Base-by-base conservation (phyloP, 2,329 filamentous ascomycete species). In the Exophiala dermatitidis region DNA sequence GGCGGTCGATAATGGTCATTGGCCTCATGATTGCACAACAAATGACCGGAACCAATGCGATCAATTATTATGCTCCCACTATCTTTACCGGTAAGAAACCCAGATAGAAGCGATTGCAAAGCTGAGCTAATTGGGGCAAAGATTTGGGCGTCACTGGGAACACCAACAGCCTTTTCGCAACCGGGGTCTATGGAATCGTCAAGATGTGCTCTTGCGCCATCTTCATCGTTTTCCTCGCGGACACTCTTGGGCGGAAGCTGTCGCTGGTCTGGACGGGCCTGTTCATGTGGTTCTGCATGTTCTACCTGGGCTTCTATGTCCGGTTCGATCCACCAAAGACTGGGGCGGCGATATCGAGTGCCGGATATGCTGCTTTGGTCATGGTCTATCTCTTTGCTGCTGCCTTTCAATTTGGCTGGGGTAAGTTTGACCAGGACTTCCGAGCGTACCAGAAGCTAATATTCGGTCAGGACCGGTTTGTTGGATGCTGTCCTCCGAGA, bases 401-500 rank as follows among this genome's bases (percentile, higher is more conserved):
- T 2, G 80, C 83, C 67, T 88, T 86, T 73, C 81, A 85, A 60
- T 81, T 83, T 54, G 80, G 80, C 7, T 87, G 84, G 84, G 84
- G 84, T 0, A 82, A 83, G 0, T 81, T 81, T 32, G 1, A 19
- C 1, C 19, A 19, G 2, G 2, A 19, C 19, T 19, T 19, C 19
- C 19, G 19, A 19, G 19, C 19, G 19, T 19, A 19, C 19, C 19
- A 19, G 19, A 19, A 19, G 19, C 19, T 19, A 19, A 19, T 19
- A 2, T 19, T 19, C 19, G 1, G 19, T 7, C 2, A 36, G 33
- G 33, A 36, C 33, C 33, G 33, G 33, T 36, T n/a, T 85, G 82
- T 70, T 88, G 84, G 84, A 85, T 86, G 63, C 82, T 86, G 63
- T 78, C 85, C 2, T 79, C 78, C 29, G 84, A 88, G 68, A 87